Conservation (phyloP, 179 eudicot genomes). For the Carnegiea gigantea region DNA sequence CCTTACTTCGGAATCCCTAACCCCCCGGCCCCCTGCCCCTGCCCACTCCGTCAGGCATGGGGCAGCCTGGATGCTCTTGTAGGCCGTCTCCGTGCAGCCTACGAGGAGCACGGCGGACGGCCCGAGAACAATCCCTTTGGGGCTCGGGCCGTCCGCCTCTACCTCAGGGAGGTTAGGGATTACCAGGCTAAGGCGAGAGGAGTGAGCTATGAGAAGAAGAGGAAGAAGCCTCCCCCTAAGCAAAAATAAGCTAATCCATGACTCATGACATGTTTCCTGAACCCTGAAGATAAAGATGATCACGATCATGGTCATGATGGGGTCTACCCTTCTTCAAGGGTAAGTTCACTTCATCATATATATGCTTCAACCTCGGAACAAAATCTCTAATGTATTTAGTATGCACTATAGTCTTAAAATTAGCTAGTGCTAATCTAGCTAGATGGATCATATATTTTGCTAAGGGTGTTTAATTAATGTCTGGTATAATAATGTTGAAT, state of each 20-base stretch:
- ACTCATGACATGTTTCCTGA: background rate
- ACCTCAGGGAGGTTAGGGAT: conserved; percentile 36
- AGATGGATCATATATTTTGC: background rate
- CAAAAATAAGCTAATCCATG: conserved; percentile 16
- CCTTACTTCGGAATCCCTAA: conserved; percentile 35
- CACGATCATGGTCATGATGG: background rate
- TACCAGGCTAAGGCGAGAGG: conserved; percentile 43
- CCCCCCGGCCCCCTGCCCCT: conserved; percentile 42
- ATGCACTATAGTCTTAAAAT: background rate
- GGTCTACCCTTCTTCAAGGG: background rate
- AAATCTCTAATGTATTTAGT: background rate
- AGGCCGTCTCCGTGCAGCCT: conserved; percentile 41
- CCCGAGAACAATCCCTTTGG: conserved; percentile 41
- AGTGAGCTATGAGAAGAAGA: conserved; percentile 39
- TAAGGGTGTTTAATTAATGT: background rate
- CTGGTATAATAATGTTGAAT: background rate
- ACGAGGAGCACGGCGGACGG: conserved; percentile 40
- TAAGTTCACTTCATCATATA: background rate
- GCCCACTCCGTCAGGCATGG: conserved; percentile 45
- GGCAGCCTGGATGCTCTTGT: conserved; percentile 44
- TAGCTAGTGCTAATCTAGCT: conserved; percentile 2
- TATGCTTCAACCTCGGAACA: background rate
- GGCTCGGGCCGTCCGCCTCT: conserved; percentile 37
- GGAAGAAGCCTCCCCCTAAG: conserved; percentile 29
- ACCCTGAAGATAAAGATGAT: background rate